phyloP scores from a whole-genome alignment of 768 basidiomycete species.

The Rhizopogon salebrosus region DNA sequence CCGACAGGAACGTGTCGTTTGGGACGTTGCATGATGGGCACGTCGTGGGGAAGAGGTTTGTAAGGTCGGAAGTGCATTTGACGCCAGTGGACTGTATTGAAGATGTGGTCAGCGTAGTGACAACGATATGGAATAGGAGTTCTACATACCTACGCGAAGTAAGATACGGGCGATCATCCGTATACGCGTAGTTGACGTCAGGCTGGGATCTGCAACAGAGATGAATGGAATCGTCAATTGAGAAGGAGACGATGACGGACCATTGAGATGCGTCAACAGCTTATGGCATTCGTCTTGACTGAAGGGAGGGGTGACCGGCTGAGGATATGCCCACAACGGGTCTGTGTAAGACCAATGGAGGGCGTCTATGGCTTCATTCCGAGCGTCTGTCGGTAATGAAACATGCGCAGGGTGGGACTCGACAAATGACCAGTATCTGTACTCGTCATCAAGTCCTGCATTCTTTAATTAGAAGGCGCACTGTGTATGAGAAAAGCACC shows the following conservation, averaged over 20 bases:
- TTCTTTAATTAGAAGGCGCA: neutral
- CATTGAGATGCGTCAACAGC: slow-evolving; percentile 52
- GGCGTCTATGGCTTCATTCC: slow-evolving; percentile 66
- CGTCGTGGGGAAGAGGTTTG: slow-evolving; percentile 59
- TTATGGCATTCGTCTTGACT: slow-evolving; percentile 75
- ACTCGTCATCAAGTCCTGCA: slow-evolving; percentile 68
- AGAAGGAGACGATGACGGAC: slow-evolving; percentile 11
- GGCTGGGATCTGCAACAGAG: slow-evolving; percentile 13
- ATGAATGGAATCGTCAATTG: neutral
- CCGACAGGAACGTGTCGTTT: slow-evolving; percentile 33
- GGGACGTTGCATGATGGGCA: slow-evolving; percentile 22
- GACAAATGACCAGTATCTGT: slow-evolving; percentile 79
- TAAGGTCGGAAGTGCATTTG: slow-evolving; percentile 65
- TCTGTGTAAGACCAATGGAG: slow-evolving; percentile 83
- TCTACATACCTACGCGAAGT: slow-evolving; percentile 55
- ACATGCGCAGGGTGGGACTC: slow-evolving; percentile 75
- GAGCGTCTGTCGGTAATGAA: slow-evolving; percentile 48
- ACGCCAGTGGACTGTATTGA: slow-evolving; percentile 52
- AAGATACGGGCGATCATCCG: slow-evolving; percentile 66
- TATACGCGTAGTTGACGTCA: slow-evolving; percentile 38
- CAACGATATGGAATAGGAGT: neutral
- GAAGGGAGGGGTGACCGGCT: slow-evolving; percentile 60
- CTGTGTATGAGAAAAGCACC: neutral
- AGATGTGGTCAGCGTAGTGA: neutral
- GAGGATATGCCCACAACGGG: slow-evolving; percentile 59